A percentile compares a stretch with the other conserved stretches of the same genome.
These are phyloP conservation scores for Zea mays DNA, from an alignment of 176 grass and related monocot species.

Conservation along the genomic window DNA sequence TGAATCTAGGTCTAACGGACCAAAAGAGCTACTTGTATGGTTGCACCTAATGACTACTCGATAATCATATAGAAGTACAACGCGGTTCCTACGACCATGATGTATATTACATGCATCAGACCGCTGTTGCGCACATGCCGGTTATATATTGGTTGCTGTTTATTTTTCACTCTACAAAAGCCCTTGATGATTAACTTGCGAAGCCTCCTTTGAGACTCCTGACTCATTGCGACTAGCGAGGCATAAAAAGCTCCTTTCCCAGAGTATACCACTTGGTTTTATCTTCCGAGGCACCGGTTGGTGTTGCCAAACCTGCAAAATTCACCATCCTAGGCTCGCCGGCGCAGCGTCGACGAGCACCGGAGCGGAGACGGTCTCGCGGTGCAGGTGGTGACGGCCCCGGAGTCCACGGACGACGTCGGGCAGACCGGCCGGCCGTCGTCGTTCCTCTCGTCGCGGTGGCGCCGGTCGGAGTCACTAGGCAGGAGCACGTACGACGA, in stretches of 20 bases:
- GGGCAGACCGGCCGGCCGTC: conserved; percentile 14
- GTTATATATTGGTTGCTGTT: not conserved
- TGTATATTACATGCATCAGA: conserved; percentile 1
- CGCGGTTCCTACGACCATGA: not conserved
- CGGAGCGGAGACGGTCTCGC: conserved; percentile 29
- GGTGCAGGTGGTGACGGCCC: conserved; percentile 20
- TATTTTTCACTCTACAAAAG: not conserved
- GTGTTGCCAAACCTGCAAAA: not conserved
- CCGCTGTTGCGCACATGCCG: conserved; percentile 1
- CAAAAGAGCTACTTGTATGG: too few species aligned
- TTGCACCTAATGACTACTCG: too few species aligned
- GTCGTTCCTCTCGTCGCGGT: conserved; percentile 11
- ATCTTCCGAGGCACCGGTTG: not conserved
- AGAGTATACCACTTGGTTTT: not conserved
- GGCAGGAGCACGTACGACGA: conserved; percentile 51
- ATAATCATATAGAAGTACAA: not conserved
- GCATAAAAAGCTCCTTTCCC: not conserved
- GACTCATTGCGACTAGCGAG: conserved; percentile 13
- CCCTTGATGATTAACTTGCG: not conserved
- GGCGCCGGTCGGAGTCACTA: conserved; percentile 31
- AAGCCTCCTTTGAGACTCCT: conserved; percentile 22
- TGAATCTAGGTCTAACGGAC: too few species aligned
- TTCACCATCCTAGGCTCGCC: conserved; percentile 6
- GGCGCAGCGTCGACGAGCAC: conserved; percentile 44
- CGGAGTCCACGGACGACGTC: not conserved